Evolutionary conservation across 2,329 filamentous ascomycete genomes (phyloP).

Genomic region (Cladosporium sp.): DNA sequence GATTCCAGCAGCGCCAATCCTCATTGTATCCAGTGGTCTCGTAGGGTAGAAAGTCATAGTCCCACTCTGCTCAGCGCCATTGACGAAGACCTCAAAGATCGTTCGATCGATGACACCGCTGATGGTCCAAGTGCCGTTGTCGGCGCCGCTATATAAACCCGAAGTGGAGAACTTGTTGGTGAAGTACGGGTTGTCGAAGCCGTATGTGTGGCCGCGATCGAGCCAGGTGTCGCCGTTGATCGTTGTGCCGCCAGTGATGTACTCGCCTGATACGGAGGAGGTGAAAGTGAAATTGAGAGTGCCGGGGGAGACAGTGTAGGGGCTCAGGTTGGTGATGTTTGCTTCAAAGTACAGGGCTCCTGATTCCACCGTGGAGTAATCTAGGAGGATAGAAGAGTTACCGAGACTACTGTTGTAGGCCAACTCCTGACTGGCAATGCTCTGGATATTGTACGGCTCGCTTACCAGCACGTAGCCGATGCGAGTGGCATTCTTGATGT

Average conservation of each 20-base stretch:
- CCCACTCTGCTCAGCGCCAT: conserved; percentile 47
- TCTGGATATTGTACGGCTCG: conserved; percentile 46
- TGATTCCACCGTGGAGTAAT: conserved; percentile 49
- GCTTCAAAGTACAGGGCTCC: conserved; percentile 53
- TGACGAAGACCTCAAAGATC: conserved; percentile 54
- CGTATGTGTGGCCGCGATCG: conserved; percentile 46
- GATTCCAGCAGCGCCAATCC: conserved; percentile 33
- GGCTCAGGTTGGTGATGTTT: conserved; percentile 45
- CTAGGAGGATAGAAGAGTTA: conserved; percentile 47
- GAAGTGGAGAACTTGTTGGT: conserved; percentile 50
- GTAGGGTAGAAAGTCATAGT: conserved; percentile 51
- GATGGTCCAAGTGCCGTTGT: conserved; percentile 36
- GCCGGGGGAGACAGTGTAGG: conserved; percentile 24
- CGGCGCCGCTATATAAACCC: conserved; percentile 21
- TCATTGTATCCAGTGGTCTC: conserved; percentile 38
- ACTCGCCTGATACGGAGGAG: conserved; percentile 48
- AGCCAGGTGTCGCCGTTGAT: conserved; percentile 50
- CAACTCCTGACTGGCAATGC: conserved; percentile 45
- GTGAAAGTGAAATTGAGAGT: conserved; percentile 52
- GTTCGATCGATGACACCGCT: conserved; percentile 52
- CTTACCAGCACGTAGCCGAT: conserved; percentile 51
- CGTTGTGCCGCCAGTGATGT: conserved; percentile 47
- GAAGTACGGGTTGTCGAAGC: conserved; percentile 53
- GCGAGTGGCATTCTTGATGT: conserved; percentile 49
- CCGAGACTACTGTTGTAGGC: conserved; percentile 42